Evolutionary conservation across 805 yeast genomes (phyloP).

Genomic region (Candida montana): DNA sequence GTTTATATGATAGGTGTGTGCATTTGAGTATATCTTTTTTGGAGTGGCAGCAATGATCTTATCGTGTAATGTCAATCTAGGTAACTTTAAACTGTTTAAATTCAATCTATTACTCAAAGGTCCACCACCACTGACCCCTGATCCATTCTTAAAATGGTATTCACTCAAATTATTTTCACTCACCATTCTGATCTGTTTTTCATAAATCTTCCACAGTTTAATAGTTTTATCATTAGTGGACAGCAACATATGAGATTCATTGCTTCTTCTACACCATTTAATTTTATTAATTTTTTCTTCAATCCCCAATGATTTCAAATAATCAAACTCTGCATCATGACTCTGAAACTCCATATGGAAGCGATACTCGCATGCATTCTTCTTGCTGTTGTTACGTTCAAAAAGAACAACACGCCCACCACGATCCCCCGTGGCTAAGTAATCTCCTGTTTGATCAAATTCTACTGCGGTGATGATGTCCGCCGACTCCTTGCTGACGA

Average conservation of each 20-base stretch:
- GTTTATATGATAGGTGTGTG: conserved; percentile 97
- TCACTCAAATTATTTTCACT: conserved; percentile 81
- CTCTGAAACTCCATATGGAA: conserved; percentile 96
- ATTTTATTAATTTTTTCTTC: conserved; percentile 98
- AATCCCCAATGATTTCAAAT: conserved; percentile 89
- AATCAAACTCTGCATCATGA: conserved; percentile 98
- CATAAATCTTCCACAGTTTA: conserved; percentile 94
- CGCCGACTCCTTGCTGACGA: conserved; percentile 86
- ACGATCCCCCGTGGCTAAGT: conserved; percentile 95
- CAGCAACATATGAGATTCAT: conserved; percentile 83
- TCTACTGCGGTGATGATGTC: conserved; percentile 97
- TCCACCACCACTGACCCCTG: neutral
- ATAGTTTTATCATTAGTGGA: conserved; percentile 98
- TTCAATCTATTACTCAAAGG: conserved; percentile 25
- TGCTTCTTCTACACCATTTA: conserved; percentile 88
- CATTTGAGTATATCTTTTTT: conserved; percentile 84
- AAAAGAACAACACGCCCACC: conserved; percentile 97
- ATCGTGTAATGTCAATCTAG: conserved; percentile 89
- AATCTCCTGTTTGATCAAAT: conserved; percentile 92
- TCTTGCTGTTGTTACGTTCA: conserved; percentile 74
- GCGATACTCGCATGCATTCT: conserved; percentile 83
- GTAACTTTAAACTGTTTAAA: conserved; percentile 57
- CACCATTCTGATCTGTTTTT: conserved; percentile 86
- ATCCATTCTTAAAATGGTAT: conserved; percentile 13
- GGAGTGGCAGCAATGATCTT: conserved; percentile 94